Base-by-base conservation (phyloP, 1,139 yeast species). In the Kodamaea derodonti region DNA sequence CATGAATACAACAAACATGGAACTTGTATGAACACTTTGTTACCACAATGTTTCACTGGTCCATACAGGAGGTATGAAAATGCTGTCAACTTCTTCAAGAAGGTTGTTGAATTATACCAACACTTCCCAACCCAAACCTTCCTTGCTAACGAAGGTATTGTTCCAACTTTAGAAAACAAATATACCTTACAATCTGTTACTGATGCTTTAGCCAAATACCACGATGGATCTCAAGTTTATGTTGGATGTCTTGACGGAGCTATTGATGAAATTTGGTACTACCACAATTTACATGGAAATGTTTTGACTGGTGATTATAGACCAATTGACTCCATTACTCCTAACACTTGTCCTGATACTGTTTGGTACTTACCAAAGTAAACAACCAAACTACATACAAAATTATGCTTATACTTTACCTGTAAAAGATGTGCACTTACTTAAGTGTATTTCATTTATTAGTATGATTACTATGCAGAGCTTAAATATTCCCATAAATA, bases 1-100 rank as follows among this genome's bases (percentile, higher is more conserved):
- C 73, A 66, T 43, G 72, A 67, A 46, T 67, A 54, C 47, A 65
- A 67, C 51, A 66, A 65, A 47, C 73, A 67, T 42, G 72, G 64
- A 29, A 65, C 72, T n/a, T 67, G 72, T 48, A 62, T 65, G 64
- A 62, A 62, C 42, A 65, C 72, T 8, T 50, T 66, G 33, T 44
- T 47, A 30, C 72, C 72, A 20, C 34, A 47, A 15, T 67, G 72
- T 46, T 65, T 65, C 47, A 50, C 53, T 7, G 59, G 58, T 14
- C 32, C 36, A n/a, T 66, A 63, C 48, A 46, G 45, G 29, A 42
- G 52, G 27, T 54, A 47, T 41, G 65, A 63, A 43, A 60, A 64
- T 33, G 55, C 64, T 11, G 62, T 63, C 25, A 49, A 55, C 32
- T 66, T 49, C 45, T 65, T 49, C 47, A 56, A 58, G 40, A 64